Conservation (phyloP, 306 rosid genomes). For the Lablab purpureus region DNA sequence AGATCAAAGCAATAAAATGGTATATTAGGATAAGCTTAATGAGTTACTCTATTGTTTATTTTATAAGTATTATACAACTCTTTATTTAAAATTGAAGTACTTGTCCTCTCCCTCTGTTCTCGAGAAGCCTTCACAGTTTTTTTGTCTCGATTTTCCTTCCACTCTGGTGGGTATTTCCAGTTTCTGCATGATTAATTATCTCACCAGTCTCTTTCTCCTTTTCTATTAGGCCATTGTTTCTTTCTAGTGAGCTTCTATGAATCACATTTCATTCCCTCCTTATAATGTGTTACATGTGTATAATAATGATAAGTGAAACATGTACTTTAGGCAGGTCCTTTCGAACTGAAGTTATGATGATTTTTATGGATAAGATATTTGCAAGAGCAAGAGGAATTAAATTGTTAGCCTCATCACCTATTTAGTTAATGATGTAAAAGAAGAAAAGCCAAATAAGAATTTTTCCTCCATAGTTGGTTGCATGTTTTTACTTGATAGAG, state of each 20-base stretch:
- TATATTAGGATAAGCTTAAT: background rate
- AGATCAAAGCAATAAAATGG: background rate
- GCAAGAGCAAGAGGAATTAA: constrained; percentile 12
- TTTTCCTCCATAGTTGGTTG: background rate
- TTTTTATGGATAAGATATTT: constrained; percentile 14
- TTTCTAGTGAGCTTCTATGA: constrained; percentile 3
- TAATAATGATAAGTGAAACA: constrained; percentile 5
- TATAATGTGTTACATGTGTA: background rate
- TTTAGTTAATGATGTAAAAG: constrained; percentile 10
- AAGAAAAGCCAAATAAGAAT: background rate
- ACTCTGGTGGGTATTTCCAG: background rate
- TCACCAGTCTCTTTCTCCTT: background rate
- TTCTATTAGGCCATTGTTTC: background rate
- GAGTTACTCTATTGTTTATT: background rate
- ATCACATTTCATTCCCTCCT: background rate
- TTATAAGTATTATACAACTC: background rate
- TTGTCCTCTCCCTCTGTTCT: background rate
- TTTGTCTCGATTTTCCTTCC: constrained; percentile 1
- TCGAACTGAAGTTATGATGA: background rate
- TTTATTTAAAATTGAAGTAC: too few relatives aligned
- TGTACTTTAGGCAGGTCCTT: background rate
- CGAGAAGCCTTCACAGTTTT: background rate
- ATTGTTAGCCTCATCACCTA: constrained; percentile 2
- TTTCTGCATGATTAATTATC: background rate
- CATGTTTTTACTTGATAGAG: background rate